Base-by-base conservation (phyloP, 2,329 filamentous ascomycete genomes). In the Coniella vitis region DNA sequence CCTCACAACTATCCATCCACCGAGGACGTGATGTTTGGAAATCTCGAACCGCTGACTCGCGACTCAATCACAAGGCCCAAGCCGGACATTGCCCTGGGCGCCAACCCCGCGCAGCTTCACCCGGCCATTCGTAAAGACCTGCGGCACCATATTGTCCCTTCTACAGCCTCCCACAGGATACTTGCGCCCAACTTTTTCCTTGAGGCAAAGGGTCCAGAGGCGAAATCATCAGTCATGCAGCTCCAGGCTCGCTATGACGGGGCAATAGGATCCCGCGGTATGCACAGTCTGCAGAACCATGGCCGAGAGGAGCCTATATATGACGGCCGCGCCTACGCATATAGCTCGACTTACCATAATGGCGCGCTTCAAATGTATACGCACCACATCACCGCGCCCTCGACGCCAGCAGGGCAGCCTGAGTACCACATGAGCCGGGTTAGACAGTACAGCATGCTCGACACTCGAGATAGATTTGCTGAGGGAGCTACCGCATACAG, bases 341-440 rank as follows among this genome's bases (percentile, higher is more conserved):
- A 19, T 14, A 38, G 37, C 37, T 22, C 37, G 20, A 38, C 19
- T 7, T 38, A 38, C 12, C 4, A 38, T 5, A 47, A 46, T 45
- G 65, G 68, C 38, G 13, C 2, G 7, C 66, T 74, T 14, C 54
- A 61, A 52, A 52, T 72, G 41, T 71, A 65, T 48, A 60, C 68
- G 43, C 63, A 65, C 54, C 61, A 71, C 52, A 17, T 57, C 45
- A 65, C 60, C n/a, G 58, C 58, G 38, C 64, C 67, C 39, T 55
- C 48, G 9, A 56, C 16, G 19, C 51, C 59, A 39, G 61, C 53
- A 53, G 61, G 53, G 56, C 63, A 43, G 41, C 64, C 63, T 7
- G 62, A 65, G 58, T 73, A 72, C 57, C 60, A 71, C 44, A 73
- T 71, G 65, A 69, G 64, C 8, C 55, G 63, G 48, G 4, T 70